Evolutionary conservation across 108 stramenopile species (phyloP), one percentile per base, ranked within the genome.

Genomic region (Skeletonema marinoi): DNA sequence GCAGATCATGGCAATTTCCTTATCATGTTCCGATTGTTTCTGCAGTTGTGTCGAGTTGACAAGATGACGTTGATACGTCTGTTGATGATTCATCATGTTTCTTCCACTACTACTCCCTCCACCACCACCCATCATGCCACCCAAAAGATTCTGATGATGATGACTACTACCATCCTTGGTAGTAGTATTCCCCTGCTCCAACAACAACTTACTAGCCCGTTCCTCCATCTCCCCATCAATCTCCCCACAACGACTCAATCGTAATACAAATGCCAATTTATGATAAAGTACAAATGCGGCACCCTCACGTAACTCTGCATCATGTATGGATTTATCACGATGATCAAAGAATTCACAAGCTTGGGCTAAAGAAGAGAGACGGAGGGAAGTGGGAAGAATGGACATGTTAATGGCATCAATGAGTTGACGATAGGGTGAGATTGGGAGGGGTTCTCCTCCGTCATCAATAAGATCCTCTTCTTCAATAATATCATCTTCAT

Each of bases 281-380:
- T 85, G 84, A 69, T 85, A 87, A n/a, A 87, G 35, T 1, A 85
- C 78, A 64, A 65, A 73, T 13, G 84, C 87, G 6, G 84, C 87
- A 32, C 84, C 84, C 66, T 87, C 84, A 13, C 70, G 65, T 6
- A 87, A 33, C 59, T 87, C 87, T 1, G 65, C 48, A 59, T 87
- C 87, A 44, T 87, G 87, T 39, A 75, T 75, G 2, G 72, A 54
- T 56, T 81, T 46, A 72, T 85, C 87, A 29, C 82, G 32, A 67
- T 87, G 87, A 80, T 87, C 87, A 30, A 87, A 85, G 39, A 84
- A 84, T 62, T 80, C 80, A 31, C 71, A 50, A 21, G 86, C 83
- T 59, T 87, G 83, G 6, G 77, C 59, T 2, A 87, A 12, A 2
- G 77, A 74, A 0, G 83, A 74, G 2, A 87, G 58, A 31, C 86